Percentiles rank a stretch among this genome's conserved stretches.
Evolutionary conservation across 169 alveolate genomes (phyloP).

Genomic region (Plasmodium yoelii): DNA sequence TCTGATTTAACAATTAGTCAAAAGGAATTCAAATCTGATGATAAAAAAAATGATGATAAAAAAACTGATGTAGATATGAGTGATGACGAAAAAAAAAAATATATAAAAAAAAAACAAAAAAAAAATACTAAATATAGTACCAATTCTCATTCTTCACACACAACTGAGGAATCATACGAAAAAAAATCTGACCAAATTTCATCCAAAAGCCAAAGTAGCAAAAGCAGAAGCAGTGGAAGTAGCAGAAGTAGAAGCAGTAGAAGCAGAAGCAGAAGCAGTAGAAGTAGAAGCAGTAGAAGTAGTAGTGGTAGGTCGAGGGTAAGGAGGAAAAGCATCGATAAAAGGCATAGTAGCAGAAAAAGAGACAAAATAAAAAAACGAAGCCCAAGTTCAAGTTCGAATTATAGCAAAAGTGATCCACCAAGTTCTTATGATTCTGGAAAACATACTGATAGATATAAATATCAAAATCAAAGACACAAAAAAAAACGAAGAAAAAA

Average conservation of each 20-base stretch:
- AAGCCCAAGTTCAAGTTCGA: slow-evolving; percentile 8
- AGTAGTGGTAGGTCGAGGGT: slow-evolving; percentile 8
- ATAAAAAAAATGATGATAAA: not conserved
- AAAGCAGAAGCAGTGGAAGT: not conserved
- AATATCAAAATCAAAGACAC: not conserved
- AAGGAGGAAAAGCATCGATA: not conserved
- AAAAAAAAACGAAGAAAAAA: slow-evolving; percentile 7
- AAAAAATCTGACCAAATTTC: not conserved
- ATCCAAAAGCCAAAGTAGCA: slow-evolving; percentile 4
- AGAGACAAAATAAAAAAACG: slow-evolving; percentile 5
- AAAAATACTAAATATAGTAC: slow-evolving; percentile 26
- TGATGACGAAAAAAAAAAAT: not conserved
- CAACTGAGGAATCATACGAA: not conserved
- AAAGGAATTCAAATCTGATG: slow-evolving; percentile 5
- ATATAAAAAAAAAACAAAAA: slow-evolving; percentile 14
- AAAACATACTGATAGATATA: too few species aligned
- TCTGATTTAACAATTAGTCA: not conserved
- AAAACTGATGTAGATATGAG: not conserved
- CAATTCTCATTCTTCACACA: slow-evolving; percentile 14
- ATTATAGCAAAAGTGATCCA: slow-evolving; percentile 25
- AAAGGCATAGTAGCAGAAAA: not conserved
- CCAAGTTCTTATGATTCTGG: slow-evolving; percentile 34
- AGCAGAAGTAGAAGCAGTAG: not conserved
- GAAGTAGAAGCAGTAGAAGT: slow-evolving; percentile 17
- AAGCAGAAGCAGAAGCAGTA: not conserved